Base-by-base conservation (phyloP, 164 flowering plant species). In the Liriodendron chinense region DNA sequence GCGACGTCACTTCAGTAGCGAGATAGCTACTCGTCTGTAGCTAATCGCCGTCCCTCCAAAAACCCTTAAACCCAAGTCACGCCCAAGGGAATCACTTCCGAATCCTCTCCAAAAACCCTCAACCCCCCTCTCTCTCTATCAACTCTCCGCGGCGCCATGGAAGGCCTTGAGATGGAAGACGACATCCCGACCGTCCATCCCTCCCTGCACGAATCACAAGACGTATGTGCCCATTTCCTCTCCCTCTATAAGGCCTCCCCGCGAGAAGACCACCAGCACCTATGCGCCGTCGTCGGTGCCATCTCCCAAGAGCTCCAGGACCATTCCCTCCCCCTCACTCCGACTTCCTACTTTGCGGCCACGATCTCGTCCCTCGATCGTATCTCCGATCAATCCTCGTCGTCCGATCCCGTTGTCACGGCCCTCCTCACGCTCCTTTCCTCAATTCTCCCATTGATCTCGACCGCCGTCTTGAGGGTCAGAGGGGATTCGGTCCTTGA, bases 301-400 rank as follows among this genome's bases (percentile, higher is more conserved):
- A 92, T 93, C 84, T 79, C 97, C 1, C 97, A 93, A 74, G 91
- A 85, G 76, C 89, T 96, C 70, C 86, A 81, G 56, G 99, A 94
- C 53, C 89, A 93, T 16, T 81, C 82, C 73, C 77, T 86, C 21
- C 87, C 94, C 18, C 77, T 84, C 53, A 79, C 89, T 0, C 87
- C 96, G 0, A 63, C 89, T 48, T 79, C 96, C 73, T 94, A 87
- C 84, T 93, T 92, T 68, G 89, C 87, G 28, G 92, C 92, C 67
- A 81, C 93, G 0, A 76, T 83, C 66, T 82, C 92, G 10, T 89
- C 97, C 47, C 83, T 96, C 4, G 81, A 86, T 26, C 85, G 88
- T 48, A 81, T 94, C 68, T 76, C 78, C 14, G 53, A 47, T 10
- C 80, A 74, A 1, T 8, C 81, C 0, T 81, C 79, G 2, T 57